Evolutionary conservation across 108 stramenopile species (phyloP), one percentile per base, ranked within the genome.

Genomic region (Mediolabrus comicus): DNA sequence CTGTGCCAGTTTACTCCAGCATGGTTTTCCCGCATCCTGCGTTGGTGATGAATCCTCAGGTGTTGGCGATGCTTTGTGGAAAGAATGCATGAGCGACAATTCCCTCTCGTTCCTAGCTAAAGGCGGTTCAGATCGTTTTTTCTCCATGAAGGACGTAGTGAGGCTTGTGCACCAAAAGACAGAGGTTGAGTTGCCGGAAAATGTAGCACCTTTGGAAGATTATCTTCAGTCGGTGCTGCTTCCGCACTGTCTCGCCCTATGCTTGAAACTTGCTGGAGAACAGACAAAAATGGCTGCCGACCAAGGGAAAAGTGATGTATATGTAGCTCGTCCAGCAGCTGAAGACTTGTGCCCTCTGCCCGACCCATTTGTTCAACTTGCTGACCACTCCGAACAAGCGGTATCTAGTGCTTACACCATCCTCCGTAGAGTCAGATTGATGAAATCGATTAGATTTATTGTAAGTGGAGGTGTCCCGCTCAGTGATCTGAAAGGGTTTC

Each of bases 181-280:
- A 4, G 65, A 58, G 24, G 17, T 72, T 13, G 65, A 53, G 19
- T 79, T 65, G 70, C 36, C 60, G 29, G 57, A 75, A 10, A 63
- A 80, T 16, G 53, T 58, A 36, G 74, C 70, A 38, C 70, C 74
- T 27, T 14, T 75, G 24, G 35, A 70, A 16, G n/a, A 83, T 12
- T 92, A 92, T 64, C 69, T 88, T 35, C 73, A 74, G 34, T 57
- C 62, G 1, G 68, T 74, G 17, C 71, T 93, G 16, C 61, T 93
- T 36, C 92, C 92, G n/a, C 89, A 91, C 72, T 93, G 92, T 36
- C 74, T 93, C 17, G 72, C 77, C 29, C 74, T 91, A 16, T 90
- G 88, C 69, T 34, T 93, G 16, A 43, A 55, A 34, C 70, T 75
- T 32, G 61, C 74, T 13, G 62, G 67, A 30, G 62, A 70, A 35